A percentile compares a stretch with the other conserved stretches of the same genome.
Evolutionary conservation across 495 filamentous ascomycete species (phyloP).

Genomic region (Aspergillus steynii): DNA sequence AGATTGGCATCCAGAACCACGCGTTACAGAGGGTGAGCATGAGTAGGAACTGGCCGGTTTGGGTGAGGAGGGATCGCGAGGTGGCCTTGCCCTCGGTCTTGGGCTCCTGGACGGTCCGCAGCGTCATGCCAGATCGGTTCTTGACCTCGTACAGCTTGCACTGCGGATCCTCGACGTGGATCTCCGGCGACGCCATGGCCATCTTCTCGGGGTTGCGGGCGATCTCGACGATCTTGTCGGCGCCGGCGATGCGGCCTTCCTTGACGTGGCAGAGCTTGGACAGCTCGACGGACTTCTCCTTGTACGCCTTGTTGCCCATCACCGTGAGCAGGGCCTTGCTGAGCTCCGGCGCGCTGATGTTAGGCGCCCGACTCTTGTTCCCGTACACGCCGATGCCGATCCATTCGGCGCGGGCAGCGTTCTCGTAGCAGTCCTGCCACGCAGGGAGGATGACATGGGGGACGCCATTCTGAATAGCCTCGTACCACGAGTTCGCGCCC

Average conservation of each 20-base stretch:
- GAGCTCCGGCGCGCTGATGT: slow-evolving; percentile 31
- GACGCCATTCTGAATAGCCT: slow-evolving; percentile 51
- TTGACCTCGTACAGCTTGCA: slow-evolving; percentile 12
- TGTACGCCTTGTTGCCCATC: slow-evolving; percentile 25
- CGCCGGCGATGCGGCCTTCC: slow-evolving; percentile 21
- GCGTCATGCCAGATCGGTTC: slow-evolving; percentile 16
- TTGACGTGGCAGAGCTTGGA: slow-evolving; percentile 22
- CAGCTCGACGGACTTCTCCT: slow-evolving; percentile 18
- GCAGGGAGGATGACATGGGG: slow-evolving; percentile 52
- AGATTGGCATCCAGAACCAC: slow-evolving; percentile 21
- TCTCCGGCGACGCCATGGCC: slow-evolving; percentile 16
- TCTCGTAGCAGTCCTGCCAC: slow-evolving; percentile 54
- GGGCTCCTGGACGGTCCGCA: slow-evolving; percentile 13
- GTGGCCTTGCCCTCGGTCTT: slow-evolving; percentile 6
- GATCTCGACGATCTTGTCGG: slow-evolving; percentile 26
- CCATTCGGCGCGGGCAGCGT: slow-evolving; percentile 48
- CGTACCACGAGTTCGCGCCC: slow-evolving; percentile 54
- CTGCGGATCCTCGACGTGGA: slow-evolving; percentile 10
- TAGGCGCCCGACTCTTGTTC: slow-evolving; percentile 34
- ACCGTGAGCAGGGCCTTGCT: slow-evolving; percentile 32
- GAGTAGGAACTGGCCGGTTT: slow-evolving; percentile 14
- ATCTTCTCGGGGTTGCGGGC: slow-evolving; percentile 22
- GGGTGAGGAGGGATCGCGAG: slow-evolving; percentile 9
- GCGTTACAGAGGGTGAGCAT: slow-evolving; percentile 20
- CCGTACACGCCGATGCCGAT: slow-evolving; percentile 52